Conservation (phyloP, 2,329 filamentous ascomycete genomes). For the Polychaeton citri region DNA sequence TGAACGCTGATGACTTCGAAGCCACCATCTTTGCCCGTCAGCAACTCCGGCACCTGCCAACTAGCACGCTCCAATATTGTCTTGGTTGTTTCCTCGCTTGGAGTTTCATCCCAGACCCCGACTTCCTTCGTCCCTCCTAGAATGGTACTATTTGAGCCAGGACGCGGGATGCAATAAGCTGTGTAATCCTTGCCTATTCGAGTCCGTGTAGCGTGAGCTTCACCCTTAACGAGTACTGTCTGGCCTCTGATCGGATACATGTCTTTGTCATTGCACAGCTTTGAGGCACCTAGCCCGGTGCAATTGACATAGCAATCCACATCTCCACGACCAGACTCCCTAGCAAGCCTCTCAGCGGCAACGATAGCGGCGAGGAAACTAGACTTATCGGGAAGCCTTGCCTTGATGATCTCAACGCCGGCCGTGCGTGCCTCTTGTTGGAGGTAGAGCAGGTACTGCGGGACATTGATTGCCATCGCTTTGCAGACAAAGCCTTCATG, state of each 20-base stretch:
- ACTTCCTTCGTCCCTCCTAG: constrained; percentile 33
- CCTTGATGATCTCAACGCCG: constrained; percentile 17
- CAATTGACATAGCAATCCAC: constrained; percentile 28
- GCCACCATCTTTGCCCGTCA: constrained; percentile 19
- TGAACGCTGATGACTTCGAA: constrained; percentile 32
- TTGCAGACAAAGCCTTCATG: constrained; percentile 18
- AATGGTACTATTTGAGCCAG: constrained; percentile 27
- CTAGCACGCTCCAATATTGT: constrained; percentile 25
- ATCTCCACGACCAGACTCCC: constrained; percentile 2
- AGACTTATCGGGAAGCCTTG: constrained; percentile 14
- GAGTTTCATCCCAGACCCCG: constrained; percentile 20
- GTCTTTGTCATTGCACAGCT: constrained; percentile 21
- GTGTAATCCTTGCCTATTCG: constrained; percentile 17
- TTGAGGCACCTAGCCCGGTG: constrained; percentile 27
- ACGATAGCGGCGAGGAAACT: constrained; percentile 18
- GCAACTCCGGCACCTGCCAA: constrained; percentile 22
- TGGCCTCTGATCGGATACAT: constrained; percentile 33
- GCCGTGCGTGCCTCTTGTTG: constrained; percentile 13
- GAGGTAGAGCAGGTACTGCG: constrained; percentile 25
- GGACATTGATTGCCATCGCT: constrained; percentile 25
- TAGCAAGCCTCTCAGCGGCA: constrained; percentile 11
- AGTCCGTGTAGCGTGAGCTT: constrained; percentile 21
- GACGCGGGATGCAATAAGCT: constrained; percentile 30
- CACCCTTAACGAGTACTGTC: constrained; percentile 31
- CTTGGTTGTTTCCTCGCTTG: constrained; percentile 20